These are phyloP conservation scores for Canariomyces notabilis DNA, from an alignment of 2,329 filamentous ascomycete genomes.

Conservation along the genomic window DNA sequence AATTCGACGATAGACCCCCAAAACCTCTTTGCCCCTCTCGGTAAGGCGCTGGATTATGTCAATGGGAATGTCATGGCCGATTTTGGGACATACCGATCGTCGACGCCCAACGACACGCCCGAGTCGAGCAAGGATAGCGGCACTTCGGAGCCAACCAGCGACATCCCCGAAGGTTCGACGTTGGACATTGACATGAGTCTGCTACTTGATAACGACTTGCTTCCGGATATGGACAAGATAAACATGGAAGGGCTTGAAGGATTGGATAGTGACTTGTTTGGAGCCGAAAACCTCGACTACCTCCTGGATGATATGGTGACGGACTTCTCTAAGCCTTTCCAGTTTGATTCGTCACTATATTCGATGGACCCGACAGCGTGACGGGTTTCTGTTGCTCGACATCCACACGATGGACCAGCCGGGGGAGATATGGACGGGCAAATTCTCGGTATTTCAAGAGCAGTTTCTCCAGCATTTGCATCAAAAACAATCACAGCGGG, in stretches of 20 bases:
- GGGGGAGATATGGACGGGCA: background rate
- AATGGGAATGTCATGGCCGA: slow-evolving; percentile 48
- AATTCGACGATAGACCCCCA: slow-evolving; percentile 50
- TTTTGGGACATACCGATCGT: slow-evolving; percentile 47
- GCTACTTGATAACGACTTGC: slow-evolving; percentile 42
- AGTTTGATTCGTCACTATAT: slow-evolving; percentile 45
- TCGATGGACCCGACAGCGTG: slow-evolving; percentile 30
- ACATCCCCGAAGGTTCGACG: slow-evolving; percentile 51
- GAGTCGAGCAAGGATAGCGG: slow-evolving; percentile 59
- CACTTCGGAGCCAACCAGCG: slow-evolving; percentile 56
- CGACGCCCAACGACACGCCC: slow-evolving; percentile 59
- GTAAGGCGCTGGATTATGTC: slow-evolving; percentile 35
- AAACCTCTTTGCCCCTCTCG: slow-evolving; percentile 40
- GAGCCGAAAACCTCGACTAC: slow-evolving; percentile 24
- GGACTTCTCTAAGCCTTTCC: slow-evolving; percentile 50
- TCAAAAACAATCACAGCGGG: background rate
- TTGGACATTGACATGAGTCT: slow-evolving; percentile 51
- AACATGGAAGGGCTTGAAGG: slow-evolving; percentile 29
- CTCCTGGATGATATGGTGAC: slow-evolving; percentile 47
- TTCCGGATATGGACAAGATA: slow-evolving; percentile 39
- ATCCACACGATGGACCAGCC: background rate
- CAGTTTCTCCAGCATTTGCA: background rate
- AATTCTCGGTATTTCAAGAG: background rate
- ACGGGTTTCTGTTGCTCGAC: background rate
- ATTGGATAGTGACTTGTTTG: slow-evolving; percentile 24